phyloP scores from a whole-genome alignment of 768 basidiomycete genomes.

The Strobilomyces confusus region DNA sequence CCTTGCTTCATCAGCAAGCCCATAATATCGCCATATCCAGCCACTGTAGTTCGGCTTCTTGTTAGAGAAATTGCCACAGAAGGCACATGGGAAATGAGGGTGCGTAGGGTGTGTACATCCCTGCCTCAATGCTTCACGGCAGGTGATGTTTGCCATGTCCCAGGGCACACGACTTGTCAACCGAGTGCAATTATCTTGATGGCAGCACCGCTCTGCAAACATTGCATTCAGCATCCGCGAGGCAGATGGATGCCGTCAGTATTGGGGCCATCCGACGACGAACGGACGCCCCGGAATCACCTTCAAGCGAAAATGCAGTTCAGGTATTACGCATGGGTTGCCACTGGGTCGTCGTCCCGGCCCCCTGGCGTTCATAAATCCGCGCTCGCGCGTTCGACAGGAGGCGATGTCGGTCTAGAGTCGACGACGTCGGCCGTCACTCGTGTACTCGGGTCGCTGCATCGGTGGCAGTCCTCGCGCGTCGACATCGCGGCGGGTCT shows the following conservation, averaged over 20 bases:
- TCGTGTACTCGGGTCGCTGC: no score
- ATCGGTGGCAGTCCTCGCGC: no score
- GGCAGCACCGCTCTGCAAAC: neutral
- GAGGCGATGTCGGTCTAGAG: no score
- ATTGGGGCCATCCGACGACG: neutral
- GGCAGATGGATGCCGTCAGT: neutral
- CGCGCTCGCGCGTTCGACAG: neutral
- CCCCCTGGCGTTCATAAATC: neutral
- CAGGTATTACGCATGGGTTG: no score
- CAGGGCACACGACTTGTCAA: neutral
- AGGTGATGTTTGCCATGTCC: neutral
- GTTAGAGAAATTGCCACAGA: neutral
- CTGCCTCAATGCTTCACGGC: constrained; percentile 1
- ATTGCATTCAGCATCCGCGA: neutral
- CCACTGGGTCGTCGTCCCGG: neutral
- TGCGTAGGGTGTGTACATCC: neutral
- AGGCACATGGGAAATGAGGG: neutral
- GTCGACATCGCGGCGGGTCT: no score
- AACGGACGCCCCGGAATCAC: neutral
- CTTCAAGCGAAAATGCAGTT: neutral
- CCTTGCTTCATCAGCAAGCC: neutral
- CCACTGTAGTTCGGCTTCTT: neutral
- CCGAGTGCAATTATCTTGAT: neutral
- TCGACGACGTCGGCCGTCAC: no score
- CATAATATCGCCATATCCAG: constrained; percentile 1